Conservation (phyloP, 768 basidiomycete species). For the Mycena rebaudengoi region DNA sequence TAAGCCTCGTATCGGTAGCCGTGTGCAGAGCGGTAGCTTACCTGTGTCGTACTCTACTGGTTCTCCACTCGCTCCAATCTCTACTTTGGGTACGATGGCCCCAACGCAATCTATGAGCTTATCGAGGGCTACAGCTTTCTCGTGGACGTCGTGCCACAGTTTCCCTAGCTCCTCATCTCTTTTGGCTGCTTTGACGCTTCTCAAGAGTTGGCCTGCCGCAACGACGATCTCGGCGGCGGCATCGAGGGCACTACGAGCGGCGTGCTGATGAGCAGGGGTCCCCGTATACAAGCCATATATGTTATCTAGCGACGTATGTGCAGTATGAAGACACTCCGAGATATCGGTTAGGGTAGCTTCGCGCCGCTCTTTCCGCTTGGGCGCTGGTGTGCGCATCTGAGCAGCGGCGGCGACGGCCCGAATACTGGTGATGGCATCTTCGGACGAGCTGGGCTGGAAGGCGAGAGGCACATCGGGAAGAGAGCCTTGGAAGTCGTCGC, state of each 20-base stretch:
- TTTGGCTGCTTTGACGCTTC: neutral
- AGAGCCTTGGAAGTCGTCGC: constrained; percentile 3
- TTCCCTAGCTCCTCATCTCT: neutral
- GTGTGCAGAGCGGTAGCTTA: neutral
- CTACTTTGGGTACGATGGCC: neutral
- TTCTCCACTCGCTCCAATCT: neutral
- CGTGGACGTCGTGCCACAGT: neutral
- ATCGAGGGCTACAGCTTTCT: neutral
- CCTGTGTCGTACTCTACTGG: neutral
- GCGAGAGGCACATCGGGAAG: neutral
- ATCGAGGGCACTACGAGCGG: neutral
- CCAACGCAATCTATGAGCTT: neutral
- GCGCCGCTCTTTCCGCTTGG: neutral
- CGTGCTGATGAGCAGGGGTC: neutral
- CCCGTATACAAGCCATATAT: neutral
- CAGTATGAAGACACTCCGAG: neutral
- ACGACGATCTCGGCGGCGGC: neutral
- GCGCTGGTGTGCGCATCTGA: neutral
- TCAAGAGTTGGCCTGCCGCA: neutral
- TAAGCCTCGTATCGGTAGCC: neutral
- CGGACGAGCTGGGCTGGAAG: neutral
- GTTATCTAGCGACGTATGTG: neutral
- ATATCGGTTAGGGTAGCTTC: neutral
- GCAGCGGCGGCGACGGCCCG: neutral
- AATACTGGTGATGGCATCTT: neutral